phyloP scores from a whole-genome alignment of 306 rosid species.

The Medicago lupulina region DNA sequence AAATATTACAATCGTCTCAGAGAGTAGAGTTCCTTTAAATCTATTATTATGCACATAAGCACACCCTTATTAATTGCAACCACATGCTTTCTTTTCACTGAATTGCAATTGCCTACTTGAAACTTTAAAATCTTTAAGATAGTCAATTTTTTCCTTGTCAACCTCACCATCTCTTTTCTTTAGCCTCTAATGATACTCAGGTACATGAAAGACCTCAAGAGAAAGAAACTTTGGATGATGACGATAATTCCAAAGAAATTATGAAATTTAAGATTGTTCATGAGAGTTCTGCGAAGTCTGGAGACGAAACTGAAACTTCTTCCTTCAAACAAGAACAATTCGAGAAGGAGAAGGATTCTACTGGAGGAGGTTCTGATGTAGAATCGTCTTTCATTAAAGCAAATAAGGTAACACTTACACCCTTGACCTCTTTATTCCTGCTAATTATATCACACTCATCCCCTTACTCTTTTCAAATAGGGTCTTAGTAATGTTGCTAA shows the following conservation, averaged over 20 bases:
- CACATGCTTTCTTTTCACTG: no score
- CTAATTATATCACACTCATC: not conserved
- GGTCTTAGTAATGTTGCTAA: not conserved
- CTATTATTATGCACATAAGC: no score
- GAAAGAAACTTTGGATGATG: constrained; percentile 1
- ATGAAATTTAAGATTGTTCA: not conserved
- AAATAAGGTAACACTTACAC: not conserved
- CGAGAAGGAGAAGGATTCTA: not conserved
- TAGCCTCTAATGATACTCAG: not conserved
- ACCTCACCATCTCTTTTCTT: not conserved
- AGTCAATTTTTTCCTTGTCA: not conserved
- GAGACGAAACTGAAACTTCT: not conserved
- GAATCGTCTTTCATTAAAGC: not conserved
- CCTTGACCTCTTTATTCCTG: not conserved
- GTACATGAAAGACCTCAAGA: not conserved
- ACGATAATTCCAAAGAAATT: not conserved
- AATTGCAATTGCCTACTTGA: no score
- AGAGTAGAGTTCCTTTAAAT: no score
- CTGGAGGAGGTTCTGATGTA: not conserved
- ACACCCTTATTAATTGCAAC: no score
- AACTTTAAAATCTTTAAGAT: not conserved
- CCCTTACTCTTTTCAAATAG: not conserved
- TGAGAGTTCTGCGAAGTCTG: not conserved
- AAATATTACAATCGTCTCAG: not conserved
- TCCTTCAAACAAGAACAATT: not conserved